These are phyloP conservation scores for Talinum fruticosum DNA, from an alignment of 148 eudicot genomes.

Conservation along the genomic window DNA sequence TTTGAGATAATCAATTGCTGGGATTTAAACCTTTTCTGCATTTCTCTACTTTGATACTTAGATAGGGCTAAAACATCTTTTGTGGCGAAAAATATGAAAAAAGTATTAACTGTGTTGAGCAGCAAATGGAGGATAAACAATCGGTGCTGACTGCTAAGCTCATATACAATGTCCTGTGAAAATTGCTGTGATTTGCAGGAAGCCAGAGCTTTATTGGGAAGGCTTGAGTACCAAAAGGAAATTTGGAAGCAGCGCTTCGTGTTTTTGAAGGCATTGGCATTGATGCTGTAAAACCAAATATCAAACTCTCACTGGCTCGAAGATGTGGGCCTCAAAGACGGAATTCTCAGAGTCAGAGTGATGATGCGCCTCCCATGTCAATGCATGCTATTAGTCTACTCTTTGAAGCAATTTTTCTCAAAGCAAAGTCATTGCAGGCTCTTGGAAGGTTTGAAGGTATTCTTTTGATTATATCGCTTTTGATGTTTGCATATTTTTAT, in stretches of 20 bases:
- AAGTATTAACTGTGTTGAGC: too few species aligned
- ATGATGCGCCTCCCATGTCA: conserved; percentile 56
- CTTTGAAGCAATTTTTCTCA: conserved; percentile 73
- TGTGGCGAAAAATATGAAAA: too few species aligned
- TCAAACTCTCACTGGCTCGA: conserved; percentile 49
- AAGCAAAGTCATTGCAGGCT: conserved; percentile 66
- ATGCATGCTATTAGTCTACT: conserved; percentile 75
- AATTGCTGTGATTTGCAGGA: conserved; percentile 43
- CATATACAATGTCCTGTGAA: conserved; percentile 5
- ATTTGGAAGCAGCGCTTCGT: conserved; percentile 68
- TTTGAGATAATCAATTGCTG: too few species aligned
- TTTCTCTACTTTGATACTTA: too few species aligned
- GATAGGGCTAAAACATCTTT: too few species aligned
- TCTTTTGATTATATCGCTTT: background rate
- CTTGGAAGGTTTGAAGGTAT: conserved; percentile 76
- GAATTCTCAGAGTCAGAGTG: conserved; percentile 49
- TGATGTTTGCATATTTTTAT: background rate
- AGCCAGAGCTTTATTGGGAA: conserved; percentile 86
- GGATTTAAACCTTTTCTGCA: too few species aligned
- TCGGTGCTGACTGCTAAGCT: background rate
- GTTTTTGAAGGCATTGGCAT: conserved; percentile 89
- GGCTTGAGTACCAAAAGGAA: conserved; percentile 92
- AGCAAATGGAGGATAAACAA: too few species aligned
- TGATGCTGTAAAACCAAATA: conserved; percentile 57
- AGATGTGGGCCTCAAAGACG: conserved; percentile 43